Conservation (phyloP, 345 rosid species). For the Luvunga scandens region DNA sequence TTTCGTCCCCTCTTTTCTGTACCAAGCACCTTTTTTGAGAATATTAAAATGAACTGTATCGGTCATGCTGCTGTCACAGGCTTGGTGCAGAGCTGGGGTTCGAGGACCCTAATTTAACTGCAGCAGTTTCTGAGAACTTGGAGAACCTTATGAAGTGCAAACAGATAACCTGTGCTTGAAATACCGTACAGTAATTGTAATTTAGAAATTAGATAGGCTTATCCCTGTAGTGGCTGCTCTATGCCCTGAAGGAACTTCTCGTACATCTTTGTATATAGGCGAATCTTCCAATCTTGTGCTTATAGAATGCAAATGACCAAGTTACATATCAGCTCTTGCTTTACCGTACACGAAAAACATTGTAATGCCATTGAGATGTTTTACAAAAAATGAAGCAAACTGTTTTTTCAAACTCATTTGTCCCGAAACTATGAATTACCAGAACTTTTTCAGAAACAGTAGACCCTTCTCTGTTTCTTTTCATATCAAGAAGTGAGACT, state of each 20-base stretch:
- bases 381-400: background rate
- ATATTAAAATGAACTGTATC: background rate
- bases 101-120: conserved; percentile 83
- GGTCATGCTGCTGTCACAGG: conserved; percentile 33
- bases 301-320: background rate
- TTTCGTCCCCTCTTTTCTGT: background rate
- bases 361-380: background rate
- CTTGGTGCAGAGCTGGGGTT: conserved; percentile 75
- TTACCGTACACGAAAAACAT: background rate
- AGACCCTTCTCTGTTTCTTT: background rate
- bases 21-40: background rate
- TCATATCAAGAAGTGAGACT: conserved; percentile 35
- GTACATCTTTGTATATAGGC: conserved; percentile 26
- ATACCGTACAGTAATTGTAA: conserved; percentile 35
- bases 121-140: conserved; percentile 71
- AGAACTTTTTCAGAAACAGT: background rate
- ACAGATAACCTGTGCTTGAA: conserved; percentile 61
- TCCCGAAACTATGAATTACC: background rate
- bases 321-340: background rate
- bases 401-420: background rate
- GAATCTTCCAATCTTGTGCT: conserved; percentile 8
- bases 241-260: conserved; percentile 9
- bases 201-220: conserved; percentile 13
- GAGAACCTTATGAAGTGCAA: conserved; percentile 59
- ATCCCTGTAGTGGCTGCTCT: background rate